Evolutionary conservation across 2,329 filamentous ascomycete species (phyloP).

Genomic region (Pseudogymnoascus sp.): DNA sequence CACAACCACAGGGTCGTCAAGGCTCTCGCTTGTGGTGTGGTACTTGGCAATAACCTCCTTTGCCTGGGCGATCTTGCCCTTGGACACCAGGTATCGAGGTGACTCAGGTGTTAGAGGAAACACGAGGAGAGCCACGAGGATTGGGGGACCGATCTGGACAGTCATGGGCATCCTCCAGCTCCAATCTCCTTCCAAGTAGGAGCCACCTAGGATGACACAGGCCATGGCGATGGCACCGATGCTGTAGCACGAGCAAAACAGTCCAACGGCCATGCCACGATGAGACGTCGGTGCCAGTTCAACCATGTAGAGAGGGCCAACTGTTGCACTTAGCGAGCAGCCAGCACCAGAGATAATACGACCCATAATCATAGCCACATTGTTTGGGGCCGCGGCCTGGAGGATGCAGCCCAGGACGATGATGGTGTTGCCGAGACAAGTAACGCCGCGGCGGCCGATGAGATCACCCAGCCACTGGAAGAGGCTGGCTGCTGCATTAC

Average conservation of each 20-base stretch:
- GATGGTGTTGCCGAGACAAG: neutral
- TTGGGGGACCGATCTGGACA: constrained; percentile 6
- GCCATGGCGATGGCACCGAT: too few relatives aligned
- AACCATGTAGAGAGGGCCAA: constrained; percentile 4
- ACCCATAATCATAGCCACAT: neutral
- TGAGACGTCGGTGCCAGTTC: neutral
- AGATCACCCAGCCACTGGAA: constrained; percentile 3
- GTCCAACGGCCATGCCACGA: neutral
- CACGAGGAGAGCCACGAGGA: neutral
- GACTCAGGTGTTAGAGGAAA: constrained; percentile 9
- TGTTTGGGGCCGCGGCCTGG: constrained; percentile 1
- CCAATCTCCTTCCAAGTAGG: constrained; percentile 7
- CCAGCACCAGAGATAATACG: constrained; percentile 3
- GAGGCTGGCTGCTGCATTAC: constrained; percentile 3
- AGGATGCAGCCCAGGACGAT: neutral
- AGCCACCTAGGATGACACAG: neutral
- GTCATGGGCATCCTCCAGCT: constrained; percentile 6
- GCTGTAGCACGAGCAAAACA: too few relatives aligned
- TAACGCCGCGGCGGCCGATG: constrained; percentile 2
- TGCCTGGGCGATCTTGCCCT: neutral
- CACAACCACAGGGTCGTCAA: neutral
- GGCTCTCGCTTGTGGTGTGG: neutral
- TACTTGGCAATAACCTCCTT: constrained; percentile 1
- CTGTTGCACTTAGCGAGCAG: constrained; percentile 3
- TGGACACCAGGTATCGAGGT: constrained; percentile 6